phyloP scores from a whole-genome alignment of 106 monocot species.

The Triglochin maritima region DNA sequence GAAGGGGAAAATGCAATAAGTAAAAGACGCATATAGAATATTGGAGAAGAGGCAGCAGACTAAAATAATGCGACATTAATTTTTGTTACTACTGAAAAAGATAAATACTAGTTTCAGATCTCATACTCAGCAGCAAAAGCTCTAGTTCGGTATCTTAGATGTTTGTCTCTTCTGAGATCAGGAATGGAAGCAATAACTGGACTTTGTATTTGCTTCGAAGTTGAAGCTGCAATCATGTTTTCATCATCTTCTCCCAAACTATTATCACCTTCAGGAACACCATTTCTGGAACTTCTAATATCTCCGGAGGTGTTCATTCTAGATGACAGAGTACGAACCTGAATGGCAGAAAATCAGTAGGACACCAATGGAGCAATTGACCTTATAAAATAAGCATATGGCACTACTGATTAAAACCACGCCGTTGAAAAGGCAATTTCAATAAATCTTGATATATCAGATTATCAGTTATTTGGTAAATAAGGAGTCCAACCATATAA shows the following conservation, averaged over 20 bases:
- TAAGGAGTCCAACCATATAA: too few relatives aligned
- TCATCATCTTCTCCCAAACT: conserved; percentile 65
- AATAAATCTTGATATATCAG: too few relatives aligned
- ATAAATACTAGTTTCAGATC: neutral
- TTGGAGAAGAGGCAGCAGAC: too few relatives aligned
- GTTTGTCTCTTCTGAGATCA: conserved; percentile 43
- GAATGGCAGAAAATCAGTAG: neutral
- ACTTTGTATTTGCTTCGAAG: conserved; percentile 15
- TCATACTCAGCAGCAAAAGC: conserved; percentile 97
- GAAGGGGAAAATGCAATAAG: neutral
- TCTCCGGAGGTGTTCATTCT: conserved; percentile 22
- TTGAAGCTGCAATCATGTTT: conserved; percentile 64
- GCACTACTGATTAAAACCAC: too few relatives aligned
- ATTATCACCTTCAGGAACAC: conserved; percentile 25
- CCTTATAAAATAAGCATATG: too few relatives aligned
- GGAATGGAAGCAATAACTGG: conserved; percentile 11
- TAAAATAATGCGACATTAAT: neutral
- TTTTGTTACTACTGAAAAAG: neutral
- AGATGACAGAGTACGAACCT: conserved; percentile 73
- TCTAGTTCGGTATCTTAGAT: conserved; percentile 94
- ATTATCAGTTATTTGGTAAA: too few relatives aligned
- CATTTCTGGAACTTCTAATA: conserved; percentile 19
- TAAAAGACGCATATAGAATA: neutral
- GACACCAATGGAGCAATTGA: too few relatives aligned
- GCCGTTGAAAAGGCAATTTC: too few relatives aligned